Base-by-base conservation (phyloP, 1,284 basidiomycete species). In the Tylopilus orsonianus region DNA sequence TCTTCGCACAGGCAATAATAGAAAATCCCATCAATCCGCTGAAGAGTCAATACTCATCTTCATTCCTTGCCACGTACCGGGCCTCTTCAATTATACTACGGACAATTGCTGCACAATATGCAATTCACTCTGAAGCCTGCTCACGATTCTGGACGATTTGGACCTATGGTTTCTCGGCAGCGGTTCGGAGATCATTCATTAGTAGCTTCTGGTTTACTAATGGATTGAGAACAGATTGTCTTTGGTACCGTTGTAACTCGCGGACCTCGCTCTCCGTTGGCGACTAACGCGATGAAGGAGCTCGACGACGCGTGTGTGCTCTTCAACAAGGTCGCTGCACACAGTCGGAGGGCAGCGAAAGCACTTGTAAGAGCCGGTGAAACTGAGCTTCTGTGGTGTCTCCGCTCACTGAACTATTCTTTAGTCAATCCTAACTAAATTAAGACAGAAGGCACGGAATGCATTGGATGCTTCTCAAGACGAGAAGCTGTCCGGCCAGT, bases 1-100 rank as follows among this genome's bases (percentile, higher is more conserved):
- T 83, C 69, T 87, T 87, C 57, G 80, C 82, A 1, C 81, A 83
- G 56, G 84, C 85, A 2, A 78, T 88, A 53, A 79, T 80, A 18
- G 79, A 84, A 44, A 73, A 75, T 36, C 80, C 76, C n/a, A 67
- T 63, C 41, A 81, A 78, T 67, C 85, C 81, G 18, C 71, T 79
- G 40, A 79, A 75, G 64, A 81, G 75, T 59, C 70, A 70, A 41
- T 82, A 80, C 59, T 77, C 82, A 0, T 78, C 78, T 0, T 86
- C 84, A 0, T 85, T 87, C 52, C 68, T 85, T 0, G 83, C 85
- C 2, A 73, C 80, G 0, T 87, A 80, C 56, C 73, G 77, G 2
- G 76, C 77, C 19, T 75, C 82, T 4, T 72, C 75, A 26, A 80
- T 76, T 4, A 75, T 85, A 32, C 71, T 87, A 20, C 80, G 77